Evolutionary conservation across 257 asterid species (phyloP), one percentile per base, ranked within the genome.

Genomic region (Marsdenia floribunda): DNA sequence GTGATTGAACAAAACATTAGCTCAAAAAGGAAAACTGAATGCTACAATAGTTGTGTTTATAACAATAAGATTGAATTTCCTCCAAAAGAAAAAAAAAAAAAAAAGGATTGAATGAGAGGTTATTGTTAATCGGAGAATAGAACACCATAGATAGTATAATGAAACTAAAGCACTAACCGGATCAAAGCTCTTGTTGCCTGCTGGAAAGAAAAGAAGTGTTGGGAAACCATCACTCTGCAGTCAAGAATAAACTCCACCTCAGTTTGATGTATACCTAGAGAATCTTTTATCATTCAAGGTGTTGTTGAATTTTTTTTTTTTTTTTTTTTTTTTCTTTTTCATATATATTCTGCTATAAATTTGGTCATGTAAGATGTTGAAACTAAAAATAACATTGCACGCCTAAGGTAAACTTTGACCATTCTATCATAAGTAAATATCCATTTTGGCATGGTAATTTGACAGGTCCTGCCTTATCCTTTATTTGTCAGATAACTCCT

Each of bases 111-210:
- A 29, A 29, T 29, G 33, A 29, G 33, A 29, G 33, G 33, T 29
- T 29, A 29, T 29, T 29, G 33, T 29, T 29, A 29, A 3, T n/a
- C 15, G 29, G 29, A 12, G 21, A 65, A 52, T 22, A 52, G 15
- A 47, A 69, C 55, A 5, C 15, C 42, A 33, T 3, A 4, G 16
- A 13, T 55, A 21, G 12, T 10, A 5, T 42, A 4, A 33, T 50
- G 15, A 53, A 71, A 6, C 14, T 13, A 35, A 37, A 33, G 73
- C 57, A 63, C 97, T 84, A 73, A 94, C 98, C 78, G 98, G 98
- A 73, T 94, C 98, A 10, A 94, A 92, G 80, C 98, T 90, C 87
- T 94, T 94, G 77, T 94, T 90, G 77, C 98, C 98, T 64, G 98
- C 97, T 0, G 98, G 98, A 86, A 86, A 94, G 92, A 94, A 92